These are phyloP conservation scores for Pulveroboletus sp. DNA, from an alignment of 768 basidiomycete genomes.

Conservation along the genomic window DNA sequence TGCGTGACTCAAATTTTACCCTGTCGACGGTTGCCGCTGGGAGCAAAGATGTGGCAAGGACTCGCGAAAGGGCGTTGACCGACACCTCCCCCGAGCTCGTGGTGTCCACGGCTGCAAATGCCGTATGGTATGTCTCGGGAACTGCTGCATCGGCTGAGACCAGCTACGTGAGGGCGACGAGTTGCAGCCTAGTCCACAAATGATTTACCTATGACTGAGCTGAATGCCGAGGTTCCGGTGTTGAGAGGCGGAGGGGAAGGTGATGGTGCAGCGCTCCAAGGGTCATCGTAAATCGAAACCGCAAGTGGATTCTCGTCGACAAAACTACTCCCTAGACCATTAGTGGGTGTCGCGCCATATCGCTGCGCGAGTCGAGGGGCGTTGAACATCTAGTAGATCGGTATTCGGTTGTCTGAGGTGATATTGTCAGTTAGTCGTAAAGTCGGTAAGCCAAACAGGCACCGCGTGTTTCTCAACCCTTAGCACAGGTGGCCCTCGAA, in stretches of 20 bases:
- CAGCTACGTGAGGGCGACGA: slow-evolving; percentile 9
- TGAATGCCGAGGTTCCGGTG: slow-evolving; percentile 50
- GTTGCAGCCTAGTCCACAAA: background rate
- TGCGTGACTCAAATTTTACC: slow-evolving; percentile 37
- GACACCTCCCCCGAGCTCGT: slow-evolving; percentile 71
- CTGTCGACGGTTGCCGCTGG: slow-evolving; percentile 81
- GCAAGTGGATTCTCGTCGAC: slow-evolving; percentile 75
- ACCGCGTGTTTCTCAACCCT: slow-evolving; percentile 7
- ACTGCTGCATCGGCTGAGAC: slow-evolving; percentile 71
- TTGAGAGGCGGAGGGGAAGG: slow-evolving; percentile 63
- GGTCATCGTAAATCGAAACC: slow-evolving; percentile 74
- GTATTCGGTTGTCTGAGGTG: slow-evolving; percentile 8
- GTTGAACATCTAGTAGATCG: slow-evolving; percentile 66
- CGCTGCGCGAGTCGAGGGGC: slow-evolving; percentile 71
- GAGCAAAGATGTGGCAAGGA: slow-evolving; percentile 71
- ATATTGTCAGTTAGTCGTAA: slow-evolving; percentile 7
- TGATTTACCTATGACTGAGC: slow-evolving; percentile 60
- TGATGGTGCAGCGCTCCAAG: slow-evolving; percentile 74
- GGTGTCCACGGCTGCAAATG: slow-evolving; percentile 73
- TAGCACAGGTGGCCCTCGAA: background rate
- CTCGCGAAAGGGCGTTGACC: slow-evolving; percentile 75
- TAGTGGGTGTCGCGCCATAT: slow-evolving; percentile 53
- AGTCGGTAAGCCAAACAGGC: slow-evolving; percentile 12
- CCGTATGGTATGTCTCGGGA: slow-evolving; percentile 69
- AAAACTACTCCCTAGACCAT: slow-evolving; percentile 65